These are phyloP conservation scores for Mycena filopes DNA, from an alignment of 768 basidiomycete species.

Conservation along the genomic window DNA sequence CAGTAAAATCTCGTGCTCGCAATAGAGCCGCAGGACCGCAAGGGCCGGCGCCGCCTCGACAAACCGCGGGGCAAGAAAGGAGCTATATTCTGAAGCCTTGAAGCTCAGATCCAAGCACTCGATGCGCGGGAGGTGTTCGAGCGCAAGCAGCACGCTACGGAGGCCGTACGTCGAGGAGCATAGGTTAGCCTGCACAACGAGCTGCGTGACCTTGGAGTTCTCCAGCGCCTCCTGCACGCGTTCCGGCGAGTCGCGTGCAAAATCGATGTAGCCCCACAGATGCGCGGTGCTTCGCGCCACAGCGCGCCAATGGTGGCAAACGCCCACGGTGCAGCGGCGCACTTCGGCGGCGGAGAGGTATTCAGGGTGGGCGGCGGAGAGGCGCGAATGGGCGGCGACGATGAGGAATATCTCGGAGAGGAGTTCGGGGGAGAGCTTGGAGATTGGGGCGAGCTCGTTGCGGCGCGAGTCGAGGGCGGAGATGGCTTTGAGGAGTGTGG, in stretches of 20 bases:
- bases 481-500: slow-evolving; percentile 11
- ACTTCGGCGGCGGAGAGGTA: background rate
- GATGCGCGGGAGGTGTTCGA: slow-evolving; percentile 7
- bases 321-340: background rate
- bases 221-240: background rate
- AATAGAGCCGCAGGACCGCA: slow-evolving; percentile 1
- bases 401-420: slow-evolving; percentile 21
- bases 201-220: background rate
- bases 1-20: background rate
- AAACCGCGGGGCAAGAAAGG: background rate
- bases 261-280: slow-evolving; percentile 25
- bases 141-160: slow-evolving; percentile 3
- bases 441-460: slow-evolving; percentile 9
- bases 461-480: slow-evolving; percentile 14
- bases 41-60: slow-evolving; percentile 1
- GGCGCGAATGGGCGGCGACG: slow-evolving; percentile 8
- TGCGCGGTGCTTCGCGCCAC: slow-evolving; percentile 1
- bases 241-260: background rate
- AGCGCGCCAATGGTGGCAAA: slow-evolving; percentile 19
- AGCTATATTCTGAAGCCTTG: background rate
- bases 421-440: slow-evolving; percentile 21
- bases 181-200: slow-evolving; percentile 7
- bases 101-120: slow-evolving; percentile 11
- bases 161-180: background rate
- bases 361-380: slow-evolving; percentile 1